These are phyloP conservation scores for Endocalyx cinctus DNA, from an alignment of 2,329 filamentous ascomycete species.

Conservation along the genomic window DNA sequence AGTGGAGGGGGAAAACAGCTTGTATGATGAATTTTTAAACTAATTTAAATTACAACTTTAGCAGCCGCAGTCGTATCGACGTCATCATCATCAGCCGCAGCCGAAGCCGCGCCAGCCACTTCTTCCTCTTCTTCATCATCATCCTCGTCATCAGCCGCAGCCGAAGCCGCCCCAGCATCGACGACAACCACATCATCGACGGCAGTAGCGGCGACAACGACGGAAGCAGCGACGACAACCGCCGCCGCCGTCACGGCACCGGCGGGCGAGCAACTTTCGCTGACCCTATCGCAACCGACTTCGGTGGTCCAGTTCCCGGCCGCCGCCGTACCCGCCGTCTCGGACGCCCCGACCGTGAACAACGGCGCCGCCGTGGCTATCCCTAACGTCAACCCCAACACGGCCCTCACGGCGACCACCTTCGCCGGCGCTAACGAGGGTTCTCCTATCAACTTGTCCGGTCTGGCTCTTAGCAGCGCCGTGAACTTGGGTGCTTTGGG, in stretches of 20 bases:
- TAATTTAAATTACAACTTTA: background rate
- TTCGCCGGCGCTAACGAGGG: conserved; percentile 22
- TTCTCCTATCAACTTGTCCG: conserved; percentile 21
- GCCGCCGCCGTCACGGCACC: conserved; percentile 2
- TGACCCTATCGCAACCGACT: conserved; percentile 10
- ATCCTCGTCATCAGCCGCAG: too few relatives aligned
- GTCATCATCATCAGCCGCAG: too few relatives aligned
- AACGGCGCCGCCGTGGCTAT: conserved; percentile 9
- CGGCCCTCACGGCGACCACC: conserved; percentile 16
- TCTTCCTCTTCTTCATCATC: too few relatives aligned
- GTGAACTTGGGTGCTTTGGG: conserved; percentile 21
- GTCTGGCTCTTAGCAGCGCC: conserved; percentile 18
- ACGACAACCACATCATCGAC: background rate
- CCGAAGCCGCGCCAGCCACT: too few relatives aligned
- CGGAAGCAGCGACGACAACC: background rate
- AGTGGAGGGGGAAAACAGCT: too few relatives aligned
- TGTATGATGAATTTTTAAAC: too few relatives aligned
- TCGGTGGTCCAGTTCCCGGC: too few relatives aligned
- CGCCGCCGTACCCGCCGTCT: too few relatives aligned
- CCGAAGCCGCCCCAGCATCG: background rate
- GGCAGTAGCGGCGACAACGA: background rate
- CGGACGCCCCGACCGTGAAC: too few relatives aligned
- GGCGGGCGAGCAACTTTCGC: conserved; percentile 6
- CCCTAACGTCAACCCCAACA: background rate
- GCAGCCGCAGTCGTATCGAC: background rate